phyloP scores from a whole-genome alignment of 1,284 basidiomycete genomes.

The Heterobasidion parviporum region DNA sequence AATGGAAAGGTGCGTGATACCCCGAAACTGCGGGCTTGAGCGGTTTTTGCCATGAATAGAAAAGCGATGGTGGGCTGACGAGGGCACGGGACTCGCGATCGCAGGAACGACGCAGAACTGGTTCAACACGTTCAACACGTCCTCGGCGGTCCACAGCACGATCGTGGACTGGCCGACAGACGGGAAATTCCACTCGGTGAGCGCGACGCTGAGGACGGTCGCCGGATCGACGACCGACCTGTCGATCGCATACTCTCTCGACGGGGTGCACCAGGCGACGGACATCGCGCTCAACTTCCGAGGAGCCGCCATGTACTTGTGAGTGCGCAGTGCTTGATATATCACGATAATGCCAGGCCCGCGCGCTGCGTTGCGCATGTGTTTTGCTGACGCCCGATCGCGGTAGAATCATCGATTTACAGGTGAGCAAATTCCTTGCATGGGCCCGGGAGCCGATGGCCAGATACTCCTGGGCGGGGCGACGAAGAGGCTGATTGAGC shows the following conservation, averaged over 20 bases:
- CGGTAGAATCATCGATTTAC: conserved; percentile 33
- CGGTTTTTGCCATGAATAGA: too few relatives aligned
- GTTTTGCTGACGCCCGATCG: neutral
- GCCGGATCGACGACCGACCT: neutral
- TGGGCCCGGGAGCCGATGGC: neutral
- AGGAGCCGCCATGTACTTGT: conserved; percentile 32
- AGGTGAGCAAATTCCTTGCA: conserved; percentile 17
- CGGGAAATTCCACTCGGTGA: conserved; percentile 33
- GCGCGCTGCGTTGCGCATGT: neutral
- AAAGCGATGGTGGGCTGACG: too few relatives aligned
- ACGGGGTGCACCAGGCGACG: conserved; percentile 25
- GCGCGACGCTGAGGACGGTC: conserved; percentile 16
- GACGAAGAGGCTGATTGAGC: neutral
- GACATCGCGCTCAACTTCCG: conserved; percentile 32
- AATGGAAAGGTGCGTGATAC: conserved; percentile 27
- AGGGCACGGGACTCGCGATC: neutral
- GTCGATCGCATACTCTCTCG: conserved; percentile 34
- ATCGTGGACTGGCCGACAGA: conserved; percentile 33
- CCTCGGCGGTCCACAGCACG: conserved; percentile 28
- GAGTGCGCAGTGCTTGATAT: conserved; percentile 10
- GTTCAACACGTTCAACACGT: conserved; percentile 38
- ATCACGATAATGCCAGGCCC: too few relatives aligned
- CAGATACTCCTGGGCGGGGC: too few relatives aligned
- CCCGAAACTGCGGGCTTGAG: neutral
- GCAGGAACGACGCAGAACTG: conserved; percentile 31